These are phyloP conservation scores for Kazachstania taianensis DNA, from an alignment of 805 yeast species.

Conservation along the genomic window DNA sequence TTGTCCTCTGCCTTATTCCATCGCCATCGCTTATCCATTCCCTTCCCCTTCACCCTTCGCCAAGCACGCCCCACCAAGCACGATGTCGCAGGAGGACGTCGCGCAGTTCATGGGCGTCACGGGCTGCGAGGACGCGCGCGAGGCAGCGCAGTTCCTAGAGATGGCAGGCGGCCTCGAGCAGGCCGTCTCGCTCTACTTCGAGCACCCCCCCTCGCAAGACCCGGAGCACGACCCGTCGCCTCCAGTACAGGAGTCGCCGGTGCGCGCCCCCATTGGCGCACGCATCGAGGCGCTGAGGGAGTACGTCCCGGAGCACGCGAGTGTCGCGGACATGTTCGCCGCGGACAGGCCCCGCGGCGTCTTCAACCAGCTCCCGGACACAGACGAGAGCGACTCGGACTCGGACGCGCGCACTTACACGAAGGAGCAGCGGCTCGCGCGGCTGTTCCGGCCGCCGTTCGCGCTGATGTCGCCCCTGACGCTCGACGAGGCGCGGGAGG, in stretches of 20 bases:
- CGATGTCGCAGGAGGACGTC: slow-evolving; percentile 43
- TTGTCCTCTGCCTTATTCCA: too few relatives aligned
- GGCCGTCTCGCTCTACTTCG: slow-evolving; percentile 78
- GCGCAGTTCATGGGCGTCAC: slow-evolving; percentile 67
- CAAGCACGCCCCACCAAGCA: too few relatives aligned
- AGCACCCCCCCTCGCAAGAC: slow-evolving; percentile 37
- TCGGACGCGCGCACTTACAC: slow-evolving; percentile 18
- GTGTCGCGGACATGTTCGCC: slow-evolving; percentile 27
- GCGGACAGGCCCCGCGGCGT: slow-evolving; percentile 27
- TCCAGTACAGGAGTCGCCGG: slow-evolving; percentile 28
- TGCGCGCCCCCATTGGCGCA: slow-evolving; percentile 72
- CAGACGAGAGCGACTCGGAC: slow-evolving; percentile 31
- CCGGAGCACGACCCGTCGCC: background rate
- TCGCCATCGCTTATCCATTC: too few relatives aligned
- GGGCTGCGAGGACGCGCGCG: slow-evolving; percentile 51
- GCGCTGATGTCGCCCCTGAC: slow-evolving; percentile 64
- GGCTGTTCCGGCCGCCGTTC: slow-evolving; percentile 86
- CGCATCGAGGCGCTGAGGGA: slow-evolving; percentile 54
- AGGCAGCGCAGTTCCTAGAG: slow-evolving; percentile 69
- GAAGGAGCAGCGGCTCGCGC: slow-evolving; percentile 53
- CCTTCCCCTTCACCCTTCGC: too few relatives aligned
- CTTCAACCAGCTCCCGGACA: slow-evolving; percentile 30
- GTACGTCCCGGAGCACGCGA: slow-evolving; percentile 10
- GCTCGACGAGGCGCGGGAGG: slow-evolving; percentile 60
- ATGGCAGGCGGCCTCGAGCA: slow-evolving; percentile 70